Percentiles rank a stretch among this genome's conserved stretches.
Evolutionary conservation across 495 filamentous ascomycete genomes (phyloP).

Genomic region (Penicillium lagena): DNA sequence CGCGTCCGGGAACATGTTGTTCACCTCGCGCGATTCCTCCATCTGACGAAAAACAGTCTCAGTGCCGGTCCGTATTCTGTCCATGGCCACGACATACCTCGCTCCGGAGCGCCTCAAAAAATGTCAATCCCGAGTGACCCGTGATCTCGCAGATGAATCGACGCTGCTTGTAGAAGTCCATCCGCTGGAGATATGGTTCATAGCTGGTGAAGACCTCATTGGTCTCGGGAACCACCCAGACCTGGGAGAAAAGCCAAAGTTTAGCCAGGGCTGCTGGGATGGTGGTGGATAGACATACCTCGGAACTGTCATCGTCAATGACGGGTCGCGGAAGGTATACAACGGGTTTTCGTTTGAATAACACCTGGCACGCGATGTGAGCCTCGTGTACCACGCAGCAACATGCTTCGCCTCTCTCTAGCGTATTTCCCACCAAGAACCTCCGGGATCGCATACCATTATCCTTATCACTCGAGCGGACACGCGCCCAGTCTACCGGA

Average conservation of each 20-base stretch:
- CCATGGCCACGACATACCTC: constrained; percentile 58
- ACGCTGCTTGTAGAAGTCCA: constrained; percentile 92
- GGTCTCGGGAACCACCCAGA: constrained; percentile 87
- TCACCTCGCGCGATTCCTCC: constrained; percentile 80
- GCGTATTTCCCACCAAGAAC: background rate
- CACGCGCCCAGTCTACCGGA: constrained; percentile 27
- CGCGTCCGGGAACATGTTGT: constrained; percentile 84
- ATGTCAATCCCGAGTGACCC: constrained; percentile 86
- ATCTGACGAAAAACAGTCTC: constrained; percentile 45
- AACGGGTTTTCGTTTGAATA: constrained; percentile 94
- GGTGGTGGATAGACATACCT: constrained; percentile 46
- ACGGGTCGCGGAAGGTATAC: constrained; percentile 67
- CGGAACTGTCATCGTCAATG: constrained; percentile 71
- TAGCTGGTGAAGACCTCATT: constrained; percentile 86
- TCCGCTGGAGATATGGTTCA: constrained; percentile 76
- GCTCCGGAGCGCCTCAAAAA: constrained; percentile 87
- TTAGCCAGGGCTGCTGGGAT: constrained; percentile 1
- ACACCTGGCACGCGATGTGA: constrained; percentile 54
- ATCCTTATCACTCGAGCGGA: constrained; percentile 15
- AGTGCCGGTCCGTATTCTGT: background rate
- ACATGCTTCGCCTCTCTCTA: background rate
- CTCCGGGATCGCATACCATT: constrained; percentile 28
- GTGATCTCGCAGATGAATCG: constrained; percentile 94
- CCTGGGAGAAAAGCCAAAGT: constrained; percentile 40
- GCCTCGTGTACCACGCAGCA: constrained; percentile 4